Evolutionary conservation across 192 early-diverging fungal genomes (phyloP), one percentile per base, ranked within the genome.

Genomic region (Entomortierella parvispora): DNA sequence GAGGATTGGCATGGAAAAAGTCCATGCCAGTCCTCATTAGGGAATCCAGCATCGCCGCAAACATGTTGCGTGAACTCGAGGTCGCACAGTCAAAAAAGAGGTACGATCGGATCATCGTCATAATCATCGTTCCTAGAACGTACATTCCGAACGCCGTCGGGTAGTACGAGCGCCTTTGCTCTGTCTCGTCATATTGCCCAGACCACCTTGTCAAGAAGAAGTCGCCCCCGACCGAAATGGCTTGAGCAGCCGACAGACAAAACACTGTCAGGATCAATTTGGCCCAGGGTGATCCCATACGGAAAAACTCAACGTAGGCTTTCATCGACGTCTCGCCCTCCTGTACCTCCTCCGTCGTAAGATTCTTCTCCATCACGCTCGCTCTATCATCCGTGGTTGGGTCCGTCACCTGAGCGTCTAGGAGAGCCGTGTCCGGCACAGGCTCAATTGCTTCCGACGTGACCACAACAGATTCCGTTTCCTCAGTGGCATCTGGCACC

Each of bases 201-300:
- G 89, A 71, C 88, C 88, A 90, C 9, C 40, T 65, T 5, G 89
- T 51, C 1, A 90, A 61, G 62, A 76, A 90, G 52, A 66, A 83
- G 59, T 88, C 81, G 0, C 75, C 71, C 20, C 55, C 25, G 17
- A 64, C 40, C 14, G 70, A 12, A 12, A 37, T 55, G 14, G 47
- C 43, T 46, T 80, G 79, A 23, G 43, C 68, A 2, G 34, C 20
- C 18, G 59, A 10, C 29, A 81, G n/a, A 14, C 64, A 33, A 11
- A 74, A n/a, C 2, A 45, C 20, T 17, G 63, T 42, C 28, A 77
- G 6, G 2, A 37, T 17, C 11, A 80, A 64, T n/a, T 42, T 51
- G 26, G 49, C 37, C 43, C 34, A 42, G 2, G 75, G 18, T 2
- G 62, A 59, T 4, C 75, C 75, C 34, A 53, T 49, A 18, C 57